A percentile compares a stretch with the other conserved stretches of the same genome.
These are phyloP conservation scores for Amaranthus hypochondriacus DNA, from an alignment of 148 eudicot genomes.

Conservation along the genomic window DNA sequence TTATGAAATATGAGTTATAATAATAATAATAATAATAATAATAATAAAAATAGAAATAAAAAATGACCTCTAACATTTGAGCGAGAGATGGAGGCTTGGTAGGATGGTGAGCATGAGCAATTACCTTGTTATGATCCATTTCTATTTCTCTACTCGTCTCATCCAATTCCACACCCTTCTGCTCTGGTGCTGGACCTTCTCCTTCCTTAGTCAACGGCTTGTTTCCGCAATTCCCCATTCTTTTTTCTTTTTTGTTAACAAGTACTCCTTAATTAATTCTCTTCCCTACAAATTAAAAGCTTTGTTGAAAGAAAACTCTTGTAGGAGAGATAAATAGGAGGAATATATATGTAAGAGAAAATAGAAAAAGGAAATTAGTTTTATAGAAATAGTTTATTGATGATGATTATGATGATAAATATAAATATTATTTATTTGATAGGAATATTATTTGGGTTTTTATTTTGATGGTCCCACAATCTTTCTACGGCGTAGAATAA, in stretches of 20 bases:
- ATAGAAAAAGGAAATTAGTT: neutral
- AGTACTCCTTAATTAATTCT: neutral
- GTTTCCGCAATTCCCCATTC: constrained; percentile 37
- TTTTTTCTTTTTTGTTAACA: neutral
- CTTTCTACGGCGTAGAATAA: constrained; percentile 11
- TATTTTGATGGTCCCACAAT: constrained; percentile 16
- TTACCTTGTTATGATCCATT: constrained; percentile 14
- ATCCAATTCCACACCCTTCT: constrained; percentile 17
- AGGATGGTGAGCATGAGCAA: neutral
- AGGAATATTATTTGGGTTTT: neutral
- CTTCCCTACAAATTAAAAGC: constrained; percentile 3
- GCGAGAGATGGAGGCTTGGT: constrained; percentile 22
- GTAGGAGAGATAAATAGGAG: neutral
- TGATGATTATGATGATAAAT: neutral
- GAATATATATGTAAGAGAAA: neutral
- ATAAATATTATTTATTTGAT: too few relatives aligned
- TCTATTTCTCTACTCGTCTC: constrained; percentile 15
- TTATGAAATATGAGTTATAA: too few relatives aligned
- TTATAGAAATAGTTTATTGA: neutral
- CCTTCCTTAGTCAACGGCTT: constrained; percentile 34
- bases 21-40: too few relatives aligned
- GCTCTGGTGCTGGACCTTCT: constrained; percentile 25
- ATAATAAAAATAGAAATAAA: neutral
- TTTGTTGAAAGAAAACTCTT: neutral
- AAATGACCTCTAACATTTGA: constrained; percentile 30